Conservation (phyloP, 352 stramenopile genomes). For the Pythium dissimile region DNA sequence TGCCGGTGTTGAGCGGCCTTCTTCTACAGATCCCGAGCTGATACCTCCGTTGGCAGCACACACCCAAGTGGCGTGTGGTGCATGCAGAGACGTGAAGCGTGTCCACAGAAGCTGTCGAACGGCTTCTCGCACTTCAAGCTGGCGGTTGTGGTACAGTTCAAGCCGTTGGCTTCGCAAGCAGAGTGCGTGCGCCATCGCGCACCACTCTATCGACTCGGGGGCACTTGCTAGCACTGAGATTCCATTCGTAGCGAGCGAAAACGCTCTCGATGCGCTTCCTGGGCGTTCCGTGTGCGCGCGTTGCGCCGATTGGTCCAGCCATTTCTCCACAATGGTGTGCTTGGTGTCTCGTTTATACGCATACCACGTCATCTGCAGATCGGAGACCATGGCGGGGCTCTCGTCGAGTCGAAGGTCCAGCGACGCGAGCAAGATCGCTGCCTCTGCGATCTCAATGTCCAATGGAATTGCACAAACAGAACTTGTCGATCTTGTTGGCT, state of each 20-base stretch:
- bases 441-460: constrained; percentile 28
- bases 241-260: not conserved
- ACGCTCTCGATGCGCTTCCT: constrained; percentile 2
- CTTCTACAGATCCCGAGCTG: not conserved
- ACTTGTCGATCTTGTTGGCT: not conserved
- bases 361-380: constrained; percentile 72
- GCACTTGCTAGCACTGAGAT: not conserved
- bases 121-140: constrained; percentile 6
- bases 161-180: constrained; percentile 43
- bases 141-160: constrained; percentile 30
- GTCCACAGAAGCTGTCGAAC: constrained; percentile 39
- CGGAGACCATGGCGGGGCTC: constrained; percentile 24
- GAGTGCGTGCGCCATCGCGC: constrained; percentile 26
- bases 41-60: constrained; percentile 24
- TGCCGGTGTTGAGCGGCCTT: constrained; percentile 11
- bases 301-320: constrained; percentile 47
- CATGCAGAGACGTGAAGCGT: constrained; percentile 32
- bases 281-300: constrained; percentile 6
- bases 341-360: constrained; percentile 40
- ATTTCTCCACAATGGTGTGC: constrained; percentile 63
- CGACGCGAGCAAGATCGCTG: constrained; percentile 35
- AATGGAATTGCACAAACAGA: constrained; percentile 7
- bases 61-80: constrained; percentile 44
- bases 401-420: constrained; percentile 36
- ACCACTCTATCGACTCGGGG: constrained; percentile 18